A percentile compares a stretch with the other conserved stretches of the same genome.
These are phyloP conservation scores for Byssochlamys sp. DNA, from an alignment of 2,329 filamentous ascomycete genomes.

Conservation along the genomic window DNA sequence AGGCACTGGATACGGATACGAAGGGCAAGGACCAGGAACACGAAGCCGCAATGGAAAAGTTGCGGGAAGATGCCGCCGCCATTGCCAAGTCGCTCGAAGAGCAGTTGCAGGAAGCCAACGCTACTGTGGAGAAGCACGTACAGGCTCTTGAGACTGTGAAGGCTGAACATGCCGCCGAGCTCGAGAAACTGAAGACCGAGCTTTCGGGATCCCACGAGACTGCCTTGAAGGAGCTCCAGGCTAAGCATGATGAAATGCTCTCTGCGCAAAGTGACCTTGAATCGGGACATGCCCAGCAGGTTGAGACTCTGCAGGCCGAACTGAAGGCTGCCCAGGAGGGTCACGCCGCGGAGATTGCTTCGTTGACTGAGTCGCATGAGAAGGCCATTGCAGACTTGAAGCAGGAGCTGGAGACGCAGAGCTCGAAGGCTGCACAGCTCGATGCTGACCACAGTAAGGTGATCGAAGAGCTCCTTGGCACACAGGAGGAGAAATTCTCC, in stretches of 20 bases:
- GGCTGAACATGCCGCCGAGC: constrained; percentile 24
- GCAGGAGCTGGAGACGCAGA: constrained; percentile 28
- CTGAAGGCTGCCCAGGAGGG: constrained; percentile 17
- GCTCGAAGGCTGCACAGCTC: constrained; percentile 24
- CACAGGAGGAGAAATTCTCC: constrained; percentile 31
- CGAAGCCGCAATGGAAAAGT: constrained; percentile 22
- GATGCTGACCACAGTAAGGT: constrained; percentile 31
- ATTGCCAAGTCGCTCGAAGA: constrained; percentile 26
- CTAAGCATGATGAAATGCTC: constrained; percentile 24
- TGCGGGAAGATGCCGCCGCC: constrained; percentile 25
- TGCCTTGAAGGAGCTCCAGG: constrained; percentile 23
- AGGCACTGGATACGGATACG: constrained; percentile 26
- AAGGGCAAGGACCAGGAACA: constrained; percentile 30
- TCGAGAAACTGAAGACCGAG: constrained; percentile 14
- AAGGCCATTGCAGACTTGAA: constrained; percentile 23
- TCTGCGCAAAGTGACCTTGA: constrained; percentile 20
- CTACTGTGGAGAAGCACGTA: constrained; percentile 23
- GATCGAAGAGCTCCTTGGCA: constrained; percentile 32
- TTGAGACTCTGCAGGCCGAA: constrained; percentile 18
- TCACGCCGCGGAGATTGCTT: constrained; percentile 19
- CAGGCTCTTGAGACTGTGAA: constrained; percentile 25
- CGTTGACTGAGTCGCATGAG: constrained; percentile 19
- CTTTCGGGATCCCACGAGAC: constrained; percentile 21
- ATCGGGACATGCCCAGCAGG: constrained; percentile 20
- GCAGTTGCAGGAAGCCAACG: constrained; percentile 19